Conservation (phyloP, 306 rosid species). For the Sesbania bispinosa region DNA sequence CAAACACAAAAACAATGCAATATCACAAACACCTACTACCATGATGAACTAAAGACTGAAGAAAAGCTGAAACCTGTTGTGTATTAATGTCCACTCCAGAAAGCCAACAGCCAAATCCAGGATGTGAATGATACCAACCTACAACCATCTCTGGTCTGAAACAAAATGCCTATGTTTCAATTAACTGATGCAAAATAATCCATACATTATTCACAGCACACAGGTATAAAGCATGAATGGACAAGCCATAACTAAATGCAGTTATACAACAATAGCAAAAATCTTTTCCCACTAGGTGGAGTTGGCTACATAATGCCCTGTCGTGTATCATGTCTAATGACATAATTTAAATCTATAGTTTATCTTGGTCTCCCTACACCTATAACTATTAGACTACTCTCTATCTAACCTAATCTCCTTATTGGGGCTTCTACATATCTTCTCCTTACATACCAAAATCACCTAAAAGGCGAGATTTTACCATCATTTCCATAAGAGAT, state of each 20-base stretch:
- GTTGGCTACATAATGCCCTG: not conserved
- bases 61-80: constrained; percentile 66
- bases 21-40: not conserved
- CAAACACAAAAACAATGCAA: not conserved
- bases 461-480: not conserved
- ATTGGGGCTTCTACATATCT: no score
- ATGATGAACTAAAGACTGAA: not conserved
- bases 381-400: not conserved
- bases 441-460: not conserved
- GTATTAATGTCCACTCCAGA: constrained; percentile 98
- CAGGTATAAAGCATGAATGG: not conserved
- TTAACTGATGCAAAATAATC: not conserved
- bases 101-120: constrained; percentile 99
- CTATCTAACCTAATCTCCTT: not conserved
- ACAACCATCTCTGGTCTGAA: constrained; percentile 98
- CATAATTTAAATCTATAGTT: not conserved
- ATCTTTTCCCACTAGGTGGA: not conserved
- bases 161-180: constrained; percentile 10
- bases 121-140: constrained; percentile 99
- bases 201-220: not conserved
- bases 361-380: not conserved
- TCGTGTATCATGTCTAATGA: not conserved
- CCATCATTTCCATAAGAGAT: not conserved
- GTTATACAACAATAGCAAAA: not conserved
- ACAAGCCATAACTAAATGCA: not conserved